Evolutionary conservation across 805 yeast species (phyloP), one percentile per base, ranked within the genome.

Genomic region (Diddensiella santjacobensis): DNA sequence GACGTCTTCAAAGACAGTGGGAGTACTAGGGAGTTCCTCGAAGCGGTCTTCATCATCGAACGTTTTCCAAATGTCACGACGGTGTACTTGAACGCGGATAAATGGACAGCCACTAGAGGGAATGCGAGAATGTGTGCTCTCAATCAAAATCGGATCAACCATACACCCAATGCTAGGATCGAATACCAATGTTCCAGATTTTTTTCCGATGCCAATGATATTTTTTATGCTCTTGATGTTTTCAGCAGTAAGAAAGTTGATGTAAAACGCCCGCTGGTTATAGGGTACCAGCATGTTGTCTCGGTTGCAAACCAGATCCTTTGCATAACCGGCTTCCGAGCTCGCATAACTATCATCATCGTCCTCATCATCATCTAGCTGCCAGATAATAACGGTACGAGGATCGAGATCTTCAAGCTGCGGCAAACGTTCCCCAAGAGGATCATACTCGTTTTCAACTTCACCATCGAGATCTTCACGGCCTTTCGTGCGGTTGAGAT

Each of bases 51-150:
- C 11, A 8, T 13, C 31, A 26, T 35, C 39, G 19, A 35, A 6
- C 6, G n/a, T n/a, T 15, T 17, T 35, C 39, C 6, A n/a, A n/a
- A n/a, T 35, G 39, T n/a, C 39, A 35, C 17, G n/a, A 35, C 19
- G 39, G 8, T 10, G n/a, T 19, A 39, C 42, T 19, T 39, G 29
- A 15, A 39, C 15, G 10, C 42, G 42, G 22, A 39, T 19, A 20
- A 39, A 39, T 8, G 42, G 42, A 19, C 42, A 39, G 26, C 42
- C 42, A 20, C 29, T 13, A 20, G 42, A 39, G 22, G 42, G 24
- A 39, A 39, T 39, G 11, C 22, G 42, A 5, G 22, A 18, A 8
- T 17, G n/a, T 10, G 6, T 13, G 15, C 19, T 5, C 26, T 39
- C 23, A 39, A 39, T 39, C 26, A 39, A 18, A n/a, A 39, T 39